Percentiles rank a stretch among this genome's conserved stretches.
phyloP scores from a whole-genome alignment of 441 rosid genomes.

The Sinapis alba region DNA sequence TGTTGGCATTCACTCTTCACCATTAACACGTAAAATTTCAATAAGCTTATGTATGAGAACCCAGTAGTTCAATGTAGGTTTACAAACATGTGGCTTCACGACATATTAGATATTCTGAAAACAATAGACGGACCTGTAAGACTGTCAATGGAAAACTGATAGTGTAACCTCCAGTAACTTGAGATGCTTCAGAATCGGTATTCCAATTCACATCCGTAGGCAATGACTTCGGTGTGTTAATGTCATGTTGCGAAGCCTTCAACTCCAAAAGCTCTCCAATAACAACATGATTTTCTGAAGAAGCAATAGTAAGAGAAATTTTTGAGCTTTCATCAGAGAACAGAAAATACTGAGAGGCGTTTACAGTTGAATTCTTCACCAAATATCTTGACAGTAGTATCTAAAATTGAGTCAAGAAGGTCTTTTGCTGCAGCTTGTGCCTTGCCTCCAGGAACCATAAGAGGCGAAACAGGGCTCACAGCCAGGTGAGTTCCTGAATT shows the following conservation, averaged over 20 bases:
- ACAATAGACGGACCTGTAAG: slow-evolving; percentile 64
- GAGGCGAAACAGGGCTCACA: slow-evolving; percentile 94
- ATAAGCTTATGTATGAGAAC: slow-evolving; percentile 22
- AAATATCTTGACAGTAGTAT: slow-evolving; percentile 77
- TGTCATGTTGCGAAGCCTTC: slow-evolving; percentile 67
- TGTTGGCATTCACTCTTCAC: slow-evolving; percentile 98
- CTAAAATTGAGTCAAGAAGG: slow-evolving; percentile 93
- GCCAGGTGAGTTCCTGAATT: slow-evolving; percentile 69
- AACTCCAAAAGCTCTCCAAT: slow-evolving; percentile 92
- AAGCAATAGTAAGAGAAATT: slow-evolving; percentile 28
- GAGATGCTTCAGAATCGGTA: slow-evolving; percentile 80
- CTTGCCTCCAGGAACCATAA: slow-evolving; percentile 97
- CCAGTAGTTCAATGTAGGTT: slow-evolving; percentile 17
- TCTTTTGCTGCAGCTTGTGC: slow-evolving; percentile 89
- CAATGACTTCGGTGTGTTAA: slow-evolving; percentile 69
- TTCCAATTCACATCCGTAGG: slow-evolving; percentile 68
- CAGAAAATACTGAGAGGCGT: slow-evolving; percentile 11
- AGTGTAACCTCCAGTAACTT: slow-evolving; percentile 91
- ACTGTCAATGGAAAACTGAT: slow-evolving; percentile 94
- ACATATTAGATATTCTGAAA: slow-evolving; percentile 4
- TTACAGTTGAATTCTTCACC: slow-evolving; percentile 55
- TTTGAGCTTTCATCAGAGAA: slow-evolving; percentile 36
- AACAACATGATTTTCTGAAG: slow-evolving; percentile 86
- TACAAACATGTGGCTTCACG: not conserved
- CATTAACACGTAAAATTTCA: slow-evolving; percentile 30